These are phyloP conservation scores for Hortaea werneckii DNA, from an alignment of 2,329 filamentous ascomycete genomes.

Conservation along the genomic window DNA sequence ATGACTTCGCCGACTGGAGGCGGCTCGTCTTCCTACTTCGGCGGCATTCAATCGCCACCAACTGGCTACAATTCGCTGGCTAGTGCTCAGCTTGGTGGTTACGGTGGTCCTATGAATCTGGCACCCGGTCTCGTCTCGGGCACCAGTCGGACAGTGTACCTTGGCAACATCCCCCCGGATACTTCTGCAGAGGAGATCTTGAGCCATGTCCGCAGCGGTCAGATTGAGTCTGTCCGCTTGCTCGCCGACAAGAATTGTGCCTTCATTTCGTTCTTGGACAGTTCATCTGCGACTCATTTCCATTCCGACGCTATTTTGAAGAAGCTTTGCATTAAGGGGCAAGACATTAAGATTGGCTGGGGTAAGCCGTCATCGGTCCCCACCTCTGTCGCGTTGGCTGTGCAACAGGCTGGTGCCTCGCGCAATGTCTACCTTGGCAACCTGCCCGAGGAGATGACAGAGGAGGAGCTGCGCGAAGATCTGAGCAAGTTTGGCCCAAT, in stretches of 20 bases:
- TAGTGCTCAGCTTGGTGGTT: conserved; percentile 26
- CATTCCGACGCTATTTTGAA: conserved; percentile 99
- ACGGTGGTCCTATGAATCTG: conserved; percentile 42
- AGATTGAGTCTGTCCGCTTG: conserved; percentile 96
- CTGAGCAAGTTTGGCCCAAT: conserved; percentile 93
- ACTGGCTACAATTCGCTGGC: conserved; percentile 56
- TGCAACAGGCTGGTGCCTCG: conserved; percentile 93
- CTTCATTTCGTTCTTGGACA: conserved; percentile 97
- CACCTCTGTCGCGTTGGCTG: conserved; percentile 90
- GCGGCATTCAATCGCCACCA: conserved; percentile 76
- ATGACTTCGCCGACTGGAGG: conserved; percentile 80
- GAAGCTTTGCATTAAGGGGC: conserved; percentile 95
- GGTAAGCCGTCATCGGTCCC: conserved; percentile 97
- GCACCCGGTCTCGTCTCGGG: conserved; percentile 73
- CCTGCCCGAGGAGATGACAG: conserved; percentile 75
- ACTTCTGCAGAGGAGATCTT: conserved; percentile 94
- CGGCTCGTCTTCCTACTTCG: conserved; percentile 69
- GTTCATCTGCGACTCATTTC: conserved; percentile 95
- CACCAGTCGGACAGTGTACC: conserved; percentile 90
- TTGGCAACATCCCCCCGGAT: conserved; percentile 97
- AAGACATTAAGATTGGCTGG: conserved; percentile 99
- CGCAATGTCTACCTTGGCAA: conserved; percentile 96
- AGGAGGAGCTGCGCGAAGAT: conserved; percentile 89
- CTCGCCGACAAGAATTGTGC: conserved; percentile 99
- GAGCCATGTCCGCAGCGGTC: conserved; percentile 88